Evolutionary conservation across 208 protist species (phyloP).

Genomic region (Trypanosoma lewisi): DNA sequence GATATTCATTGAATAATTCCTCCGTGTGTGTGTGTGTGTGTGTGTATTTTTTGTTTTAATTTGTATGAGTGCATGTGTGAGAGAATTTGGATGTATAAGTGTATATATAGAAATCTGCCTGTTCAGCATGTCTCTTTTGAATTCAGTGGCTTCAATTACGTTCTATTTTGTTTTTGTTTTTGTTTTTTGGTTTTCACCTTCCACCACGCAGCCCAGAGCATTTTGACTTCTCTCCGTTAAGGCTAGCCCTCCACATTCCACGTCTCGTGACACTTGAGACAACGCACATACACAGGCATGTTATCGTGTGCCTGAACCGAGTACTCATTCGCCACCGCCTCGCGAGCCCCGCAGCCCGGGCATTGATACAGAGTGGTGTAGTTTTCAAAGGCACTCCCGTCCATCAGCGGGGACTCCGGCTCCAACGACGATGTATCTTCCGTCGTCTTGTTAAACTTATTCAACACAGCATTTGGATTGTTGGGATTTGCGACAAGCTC

Average conservation of each 20-base stretch:
- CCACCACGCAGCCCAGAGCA: background rate
- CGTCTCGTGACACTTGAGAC: constrained; percentile 56
- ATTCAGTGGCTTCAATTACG: too few relatives aligned
- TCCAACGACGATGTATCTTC: constrained; percentile 1
- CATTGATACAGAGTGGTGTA: constrained; percentile 65
- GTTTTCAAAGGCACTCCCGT: constrained; percentile 15
- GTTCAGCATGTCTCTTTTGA: too few relatives aligned
- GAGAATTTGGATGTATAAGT: too few relatives aligned
- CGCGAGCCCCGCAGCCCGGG: constrained; percentile 58
- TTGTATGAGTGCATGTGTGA: too few relatives aligned
- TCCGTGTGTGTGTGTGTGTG: too few relatives aligned
- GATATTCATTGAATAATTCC: too few relatives aligned
- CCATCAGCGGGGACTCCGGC: constrained; percentile 19
- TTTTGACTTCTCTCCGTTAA: constrained; percentile 23
- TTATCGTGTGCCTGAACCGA: constrained; percentile 76
- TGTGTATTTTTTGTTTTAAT: too few relatives aligned
- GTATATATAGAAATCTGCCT: too few relatives aligned
- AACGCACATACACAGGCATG: constrained; percentile 62
- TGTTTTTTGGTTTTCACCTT: constrained; percentile 17
- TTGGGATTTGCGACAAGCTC: constrained; percentile 39
- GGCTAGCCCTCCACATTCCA: constrained; percentile 56
- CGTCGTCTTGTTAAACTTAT: background rate
- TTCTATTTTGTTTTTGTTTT: constrained; percentile 7
- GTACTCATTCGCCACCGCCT: constrained; percentile 65
- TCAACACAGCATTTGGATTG: constrained; percentile 35